Percentiles rank a stretch among this genome's conserved stretches.
These are phyloP conservation scores for Lachancea meyersii DNA, from an alignment of 805 yeast genomes.

Conservation along the genomic window DNA sequence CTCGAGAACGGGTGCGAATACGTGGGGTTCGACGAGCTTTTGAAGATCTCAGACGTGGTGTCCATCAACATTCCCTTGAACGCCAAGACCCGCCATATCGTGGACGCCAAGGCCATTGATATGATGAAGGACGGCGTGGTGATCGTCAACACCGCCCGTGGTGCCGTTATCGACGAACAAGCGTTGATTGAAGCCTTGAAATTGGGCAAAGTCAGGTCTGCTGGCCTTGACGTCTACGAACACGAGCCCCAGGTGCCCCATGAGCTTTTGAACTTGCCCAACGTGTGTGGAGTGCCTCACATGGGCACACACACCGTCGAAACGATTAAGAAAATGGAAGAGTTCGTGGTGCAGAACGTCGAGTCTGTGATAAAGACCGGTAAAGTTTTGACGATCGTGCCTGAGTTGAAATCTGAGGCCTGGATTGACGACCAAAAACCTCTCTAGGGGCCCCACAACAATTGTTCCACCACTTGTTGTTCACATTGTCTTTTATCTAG, in stretches of 20 bases:
- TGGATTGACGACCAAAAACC: slow-evolving; percentile 24
- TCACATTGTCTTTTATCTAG: not conserved
- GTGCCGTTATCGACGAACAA: slow-evolving; percentile 68
- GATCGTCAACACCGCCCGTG: slow-evolving; percentile 79
- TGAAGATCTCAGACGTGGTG: slow-evolving; percentile 59
- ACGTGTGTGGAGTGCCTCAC: slow-evolving; percentile 77
- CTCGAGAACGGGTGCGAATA: slow-evolving; percentile 66
- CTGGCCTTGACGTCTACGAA: slow-evolving; percentile 74
- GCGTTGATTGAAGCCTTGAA: slow-evolving; percentile 52
- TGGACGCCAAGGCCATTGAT: slow-evolving; percentile 52
- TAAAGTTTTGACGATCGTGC: slow-evolving; percentile 68
- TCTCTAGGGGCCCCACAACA: slow-evolving; percentile 8
- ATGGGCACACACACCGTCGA: slow-evolving; percentile 80
- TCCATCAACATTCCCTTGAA: slow-evolving; percentile 76
- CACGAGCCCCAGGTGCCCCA: slow-evolving; percentile 64
- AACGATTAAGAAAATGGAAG: slow-evolving; percentile 76
- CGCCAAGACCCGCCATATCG: slow-evolving; percentile 58
- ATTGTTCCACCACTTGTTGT: not conserved
- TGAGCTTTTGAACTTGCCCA: slow-evolving; percentile 56
- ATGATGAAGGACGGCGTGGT: slow-evolving; percentile 78
- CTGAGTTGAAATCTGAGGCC: slow-evolving; percentile 50
- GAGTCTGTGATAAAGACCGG: slow-evolving; percentile 54
- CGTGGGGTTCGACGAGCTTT: slow-evolving; percentile 62
- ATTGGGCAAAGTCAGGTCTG: slow-evolving; percentile 57
- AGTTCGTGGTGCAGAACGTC: slow-evolving; percentile 65